A percentile compares a stretch with the other conserved stretches of the same genome.
phyloP scores from a whole-genome alignment of 805 yeast genomes.

The Yarrowia sp. region DNA sequence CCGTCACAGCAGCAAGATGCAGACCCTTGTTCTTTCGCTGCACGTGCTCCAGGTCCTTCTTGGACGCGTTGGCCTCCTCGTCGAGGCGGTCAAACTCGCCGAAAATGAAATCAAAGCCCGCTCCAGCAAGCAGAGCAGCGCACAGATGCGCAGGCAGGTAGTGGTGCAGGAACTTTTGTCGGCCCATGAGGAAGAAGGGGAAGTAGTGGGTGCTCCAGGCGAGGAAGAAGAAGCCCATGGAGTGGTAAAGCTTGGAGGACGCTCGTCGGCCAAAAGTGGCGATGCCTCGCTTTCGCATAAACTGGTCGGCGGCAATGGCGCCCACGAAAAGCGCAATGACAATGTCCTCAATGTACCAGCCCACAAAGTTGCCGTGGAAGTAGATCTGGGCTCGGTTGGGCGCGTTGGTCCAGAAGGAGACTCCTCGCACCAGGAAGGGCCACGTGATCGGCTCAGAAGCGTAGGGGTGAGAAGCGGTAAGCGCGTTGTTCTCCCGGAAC shows the following conservation, averaged over 20 bases:
- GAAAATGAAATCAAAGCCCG: constrained; percentile 71
- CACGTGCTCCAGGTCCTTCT: constrained; percentile 28
- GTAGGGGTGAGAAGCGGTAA: constrained; percentile 88
- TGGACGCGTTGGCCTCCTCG: constrained; percentile 28
- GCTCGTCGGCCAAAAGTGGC: constrained; percentile 57
- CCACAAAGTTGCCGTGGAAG: constrained; percentile 84
- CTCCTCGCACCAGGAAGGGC: constrained; percentile 89
- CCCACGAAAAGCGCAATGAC: constrained; percentile 63
- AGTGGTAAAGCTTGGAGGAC: constrained; percentile 70
- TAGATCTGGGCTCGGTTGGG: constrained; percentile 65
- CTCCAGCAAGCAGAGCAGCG: constrained; percentile 81
- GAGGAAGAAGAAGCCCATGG: constrained; percentile 75
- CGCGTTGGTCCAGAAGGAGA: constrained; percentile 89
- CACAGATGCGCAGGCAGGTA: constrained; percentile 93
- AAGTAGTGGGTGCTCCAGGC: constrained; percentile 82
- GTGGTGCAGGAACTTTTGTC: constrained; percentile 92
- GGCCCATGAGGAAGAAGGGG: constrained; percentile 76
- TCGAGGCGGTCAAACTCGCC: constrained; percentile 45
- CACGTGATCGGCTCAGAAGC: constrained; percentile 89
- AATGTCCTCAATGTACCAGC: constrained; percentile 81
- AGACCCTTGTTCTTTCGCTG: constrained; percentile 32
- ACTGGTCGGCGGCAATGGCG: constrained; percentile 66
- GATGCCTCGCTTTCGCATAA: constrained; percentile 70
- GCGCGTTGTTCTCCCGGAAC: constrained; percentile 89
- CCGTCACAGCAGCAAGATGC: constrained; percentile 43